Percentiles rank a stretch among this genome's conserved stretches.
Evolutionary conservation across 2,329 filamentous ascomycete species (phyloP).

Genomic region (Fusarium setosum): DNA sequence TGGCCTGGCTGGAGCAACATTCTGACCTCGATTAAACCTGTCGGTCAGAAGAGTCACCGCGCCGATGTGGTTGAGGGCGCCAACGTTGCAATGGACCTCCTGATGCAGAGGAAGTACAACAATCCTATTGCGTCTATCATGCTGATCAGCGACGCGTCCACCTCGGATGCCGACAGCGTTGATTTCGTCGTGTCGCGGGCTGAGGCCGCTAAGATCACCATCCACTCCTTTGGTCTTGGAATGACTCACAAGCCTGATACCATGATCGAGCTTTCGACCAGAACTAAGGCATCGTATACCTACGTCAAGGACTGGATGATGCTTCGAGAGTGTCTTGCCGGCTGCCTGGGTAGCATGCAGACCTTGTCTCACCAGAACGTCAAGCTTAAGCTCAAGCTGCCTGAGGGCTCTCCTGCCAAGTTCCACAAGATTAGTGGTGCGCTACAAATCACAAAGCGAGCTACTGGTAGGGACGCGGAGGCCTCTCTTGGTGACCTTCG

Average conservation of each 20-base stretch:
- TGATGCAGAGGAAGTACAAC: conserved; percentile 97
- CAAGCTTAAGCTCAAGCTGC: conserved; percentile 91
- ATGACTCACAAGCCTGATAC: conserved; percentile 98
- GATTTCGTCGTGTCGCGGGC: conserved; percentile 97
- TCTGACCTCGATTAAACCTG: conserved; percentile 87
- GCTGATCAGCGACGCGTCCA: conserved; percentile 96
- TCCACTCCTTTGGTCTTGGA: conserved; percentile 95
- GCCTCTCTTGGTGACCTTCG: conserved; percentile 90
- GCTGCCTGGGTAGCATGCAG: conserved; percentile 91
- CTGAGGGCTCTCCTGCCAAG: conserved; percentile 96
- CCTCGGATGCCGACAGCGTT: conserved; percentile 92
- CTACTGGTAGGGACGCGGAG: conserved; percentile 93
- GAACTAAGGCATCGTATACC: conserved; percentile 96
- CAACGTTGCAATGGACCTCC: conserved; percentile 96
- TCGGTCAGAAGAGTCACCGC: conserved; percentile 95
- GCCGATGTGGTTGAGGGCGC: conserved; percentile 98
- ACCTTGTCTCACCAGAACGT: conserved; percentile 98
- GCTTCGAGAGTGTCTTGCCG: conserved; percentile 94
- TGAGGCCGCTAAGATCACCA: conserved; percentile 97
- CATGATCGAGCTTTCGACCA: conserved; percentile 95
- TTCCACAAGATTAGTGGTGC: conserved; percentile 99
- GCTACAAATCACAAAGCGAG: conserved; percentile 94
- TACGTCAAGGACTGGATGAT: conserved; percentile 99
- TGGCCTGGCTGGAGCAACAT: conserved; percentile 94
- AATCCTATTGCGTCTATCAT: conserved; percentile 96